phyloP scores from a whole-genome alignment of 495 filamentous ascomycete genomes.

The Aspergillus conjunctus region DNA sequence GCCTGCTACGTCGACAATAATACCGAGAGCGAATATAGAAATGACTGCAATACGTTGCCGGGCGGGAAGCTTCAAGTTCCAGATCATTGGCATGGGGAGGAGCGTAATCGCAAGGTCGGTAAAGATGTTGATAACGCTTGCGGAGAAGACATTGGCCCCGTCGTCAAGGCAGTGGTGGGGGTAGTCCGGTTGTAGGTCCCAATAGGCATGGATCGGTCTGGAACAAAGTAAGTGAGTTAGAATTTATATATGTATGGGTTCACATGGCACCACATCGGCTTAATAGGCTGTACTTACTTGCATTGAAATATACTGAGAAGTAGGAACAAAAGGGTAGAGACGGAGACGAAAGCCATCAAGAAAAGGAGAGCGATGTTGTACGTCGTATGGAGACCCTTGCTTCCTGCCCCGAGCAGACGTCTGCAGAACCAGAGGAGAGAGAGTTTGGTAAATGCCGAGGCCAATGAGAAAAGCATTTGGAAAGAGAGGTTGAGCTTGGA shows the following conservation, averaged over 20 bases:
- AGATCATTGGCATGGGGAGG: conserved; percentile 61
- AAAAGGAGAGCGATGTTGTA: conserved; percentile 47
- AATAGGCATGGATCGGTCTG: conserved; percentile 58
- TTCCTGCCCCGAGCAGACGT: conserved; percentile 47
- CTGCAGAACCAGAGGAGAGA: conserved; percentile 61
- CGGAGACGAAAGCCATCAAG: conserved; percentile 46
- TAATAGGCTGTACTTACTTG: conserved; percentile 41
- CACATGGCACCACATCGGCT: too few species aligned
- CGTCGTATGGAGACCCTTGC: conserved; percentile 36
- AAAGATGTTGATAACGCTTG: conserved; percentile 60
- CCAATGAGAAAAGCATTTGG: conserved; percentile 55
- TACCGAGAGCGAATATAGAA: conserved; percentile 59
- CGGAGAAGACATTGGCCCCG: conserved; percentile 50
- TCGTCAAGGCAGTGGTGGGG: conserved; percentile 53
- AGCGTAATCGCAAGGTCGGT: conserved; percentile 61
- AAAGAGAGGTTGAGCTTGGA: conserved; percentile 53
- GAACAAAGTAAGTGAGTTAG: conserved; percentile 11
- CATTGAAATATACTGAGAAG: conserved; percentile 59
- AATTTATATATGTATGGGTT: too few species aligned
- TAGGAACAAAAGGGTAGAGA: conserved; percentile 51
- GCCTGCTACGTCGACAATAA: conserved; percentile 60
- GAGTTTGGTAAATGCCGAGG: conserved; percentile 57
- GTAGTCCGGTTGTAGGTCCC: conserved; percentile 43
- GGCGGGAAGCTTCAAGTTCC: conserved; percentile 55
- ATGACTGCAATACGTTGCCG: conserved; percentile 59